Percentiles rank a stretch among this genome's conserved stretches.
Conservation (phyloP, 2,329 filamentous ascomycete species). For the Cordyceps cateniannulata region DNA sequence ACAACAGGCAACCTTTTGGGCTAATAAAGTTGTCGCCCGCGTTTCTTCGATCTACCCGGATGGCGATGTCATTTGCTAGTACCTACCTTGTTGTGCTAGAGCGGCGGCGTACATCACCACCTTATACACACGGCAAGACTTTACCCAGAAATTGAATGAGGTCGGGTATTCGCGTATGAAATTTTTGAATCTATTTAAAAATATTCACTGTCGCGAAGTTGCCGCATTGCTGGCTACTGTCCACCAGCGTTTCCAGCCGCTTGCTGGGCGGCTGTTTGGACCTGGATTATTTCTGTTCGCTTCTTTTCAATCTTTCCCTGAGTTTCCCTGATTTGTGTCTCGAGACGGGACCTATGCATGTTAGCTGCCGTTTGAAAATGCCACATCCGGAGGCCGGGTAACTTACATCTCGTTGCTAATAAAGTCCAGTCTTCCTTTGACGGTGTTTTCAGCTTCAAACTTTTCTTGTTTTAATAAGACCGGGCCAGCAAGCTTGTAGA, state of each 20-base stretch:
- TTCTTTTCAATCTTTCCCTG: constrained; percentile 53
- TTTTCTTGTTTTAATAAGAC: constrained; percentile 93
- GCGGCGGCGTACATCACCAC: no score
- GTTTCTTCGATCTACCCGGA: no score
- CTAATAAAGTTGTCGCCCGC: no score
- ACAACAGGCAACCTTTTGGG: no score
- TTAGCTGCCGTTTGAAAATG: not conserved
- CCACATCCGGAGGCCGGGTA: not conserved
- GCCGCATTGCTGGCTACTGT: not conserved
- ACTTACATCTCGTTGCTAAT: constrained; percentile 89
- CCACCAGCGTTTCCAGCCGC: constrained; percentile 20
- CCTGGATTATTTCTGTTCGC: constrained; percentile 53
- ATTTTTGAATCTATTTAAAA: not conserved
- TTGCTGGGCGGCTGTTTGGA: constrained; percentile 43
- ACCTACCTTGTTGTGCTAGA: no score
- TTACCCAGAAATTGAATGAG: no score
- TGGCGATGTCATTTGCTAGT: no score
- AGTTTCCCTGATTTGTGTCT: constrained; percentile 47
- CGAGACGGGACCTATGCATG: constrained; percentile 31
- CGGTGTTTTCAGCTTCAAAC: constrained; percentile 80
- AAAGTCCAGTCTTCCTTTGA: constrained; percentile 84
- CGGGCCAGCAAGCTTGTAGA: constrained; percentile 94
- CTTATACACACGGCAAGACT: no score
- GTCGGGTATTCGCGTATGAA: not conserved
- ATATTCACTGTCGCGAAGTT: not conserved